Percentiles rank a stretch among this genome's conserved stretches.
phyloP scores from a whole-genome alignment of 1,139 yeast genomes.

The Yamadazyma buinensis region DNA sequence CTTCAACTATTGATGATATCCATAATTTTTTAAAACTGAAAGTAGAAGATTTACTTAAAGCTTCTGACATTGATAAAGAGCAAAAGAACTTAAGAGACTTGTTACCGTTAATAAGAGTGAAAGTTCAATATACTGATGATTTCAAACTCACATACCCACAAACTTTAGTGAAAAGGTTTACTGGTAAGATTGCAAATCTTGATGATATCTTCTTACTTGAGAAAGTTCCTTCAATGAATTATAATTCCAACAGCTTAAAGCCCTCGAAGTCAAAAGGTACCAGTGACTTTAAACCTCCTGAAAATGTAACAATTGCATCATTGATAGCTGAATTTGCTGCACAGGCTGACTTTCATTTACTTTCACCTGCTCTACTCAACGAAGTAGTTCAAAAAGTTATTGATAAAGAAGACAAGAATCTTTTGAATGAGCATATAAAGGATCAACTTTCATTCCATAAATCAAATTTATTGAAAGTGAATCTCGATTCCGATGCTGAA shows the following conservation, averaged over 20 bases:
- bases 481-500: conserved; percentile 30
- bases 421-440: conserved; percentile 67
- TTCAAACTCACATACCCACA: conserved; percentile 90
- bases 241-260: no score
- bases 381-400: conserved; percentile 70
- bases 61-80: no score
- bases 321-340: conserved; percentile 54
- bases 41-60: conserved; percentile 60
- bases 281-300: conserved; percentile 10
- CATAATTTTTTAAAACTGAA: conserved; percentile 55
- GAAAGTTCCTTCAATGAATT: no score
- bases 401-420: conserved; percentile 76
- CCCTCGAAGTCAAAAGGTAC: no score
- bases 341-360: conserved; percentile 59
- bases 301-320: conserved; percentile 43
- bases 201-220: conserved; percentile 78
- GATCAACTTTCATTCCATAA: conserved; percentile 63
- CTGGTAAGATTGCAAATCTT: conserved; percentile 85
- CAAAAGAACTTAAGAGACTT: no score
- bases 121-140: conserved; percentile 89
- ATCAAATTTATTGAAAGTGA: conserved; percentile 47
- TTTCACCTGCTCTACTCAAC: conserved; percentile 76
- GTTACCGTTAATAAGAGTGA: conserved; percentile 72
- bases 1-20: conserved; percentile 61
- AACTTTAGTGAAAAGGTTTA: conserved; percentile 84